A percentile compares a stretch with the other conserved stretches of the same genome.
Evolutionary conservation across 2,329 filamentous ascomycete genomes (phyloP).

Genomic region (Aspergillus quadricinctus): DNA sequence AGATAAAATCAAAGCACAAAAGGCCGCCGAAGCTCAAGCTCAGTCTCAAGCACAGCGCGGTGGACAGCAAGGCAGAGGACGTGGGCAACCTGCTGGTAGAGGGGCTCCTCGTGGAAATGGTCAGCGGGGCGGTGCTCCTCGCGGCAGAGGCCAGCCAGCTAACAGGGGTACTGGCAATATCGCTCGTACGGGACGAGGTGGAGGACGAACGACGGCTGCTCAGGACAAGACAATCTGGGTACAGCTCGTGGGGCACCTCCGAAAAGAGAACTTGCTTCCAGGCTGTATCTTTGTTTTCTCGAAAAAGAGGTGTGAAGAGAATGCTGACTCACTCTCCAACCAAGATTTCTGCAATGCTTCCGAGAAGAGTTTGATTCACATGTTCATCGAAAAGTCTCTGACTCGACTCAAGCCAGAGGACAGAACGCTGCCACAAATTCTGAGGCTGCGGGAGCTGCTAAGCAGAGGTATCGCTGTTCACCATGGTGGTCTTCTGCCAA

Average conservation of each 20-base stretch:
- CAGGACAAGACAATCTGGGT: slow-evolving; percentile 98
- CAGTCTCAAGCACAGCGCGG: slow-evolving; percentile 51
- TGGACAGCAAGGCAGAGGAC: slow-evolving; percentile 50
- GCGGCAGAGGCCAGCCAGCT: slow-evolving; percentile 54
- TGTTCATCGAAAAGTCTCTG: slow-evolving; percentile 94
- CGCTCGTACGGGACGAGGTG: slow-evolving; percentile 78
- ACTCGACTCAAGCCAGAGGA: slow-evolving; percentile 89
- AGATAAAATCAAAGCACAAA: slow-evolving; percentile 66
- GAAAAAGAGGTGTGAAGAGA: slow-evolving; percentile 95
- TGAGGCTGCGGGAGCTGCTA: slow-evolving; percentile 78
- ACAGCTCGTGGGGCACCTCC: slow-evolving; percentile 85
- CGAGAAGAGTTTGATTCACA: slow-evolving; percentile 95
- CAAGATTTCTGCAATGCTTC: slow-evolving; percentile 89
- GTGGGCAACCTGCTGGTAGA: slow-evolving; percentile 50
- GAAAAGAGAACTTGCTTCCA: slow-evolving; percentile 80
- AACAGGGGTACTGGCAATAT: slow-evolving; percentile 73
- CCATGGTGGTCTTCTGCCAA: slow-evolving; percentile 88
- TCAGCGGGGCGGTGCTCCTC: slow-evolving; percentile 39
- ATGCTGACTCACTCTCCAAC: slow-evolving; percentile 90
- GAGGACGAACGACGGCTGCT: slow-evolving; percentile 80
- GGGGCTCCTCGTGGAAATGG: slow-evolving; percentile 40
- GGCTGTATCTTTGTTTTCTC: slow-evolving; percentile 98
- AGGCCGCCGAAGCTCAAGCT: slow-evolving; percentile 48
- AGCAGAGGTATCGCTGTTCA: slow-evolving; percentile 90
- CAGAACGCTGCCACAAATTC: slow-evolving; percentile 83